Evolutionary conservation across 371 early-diverging fungal species (phyloP).

Genomic region (Dipsacomyces acuminosporus): DNA sequence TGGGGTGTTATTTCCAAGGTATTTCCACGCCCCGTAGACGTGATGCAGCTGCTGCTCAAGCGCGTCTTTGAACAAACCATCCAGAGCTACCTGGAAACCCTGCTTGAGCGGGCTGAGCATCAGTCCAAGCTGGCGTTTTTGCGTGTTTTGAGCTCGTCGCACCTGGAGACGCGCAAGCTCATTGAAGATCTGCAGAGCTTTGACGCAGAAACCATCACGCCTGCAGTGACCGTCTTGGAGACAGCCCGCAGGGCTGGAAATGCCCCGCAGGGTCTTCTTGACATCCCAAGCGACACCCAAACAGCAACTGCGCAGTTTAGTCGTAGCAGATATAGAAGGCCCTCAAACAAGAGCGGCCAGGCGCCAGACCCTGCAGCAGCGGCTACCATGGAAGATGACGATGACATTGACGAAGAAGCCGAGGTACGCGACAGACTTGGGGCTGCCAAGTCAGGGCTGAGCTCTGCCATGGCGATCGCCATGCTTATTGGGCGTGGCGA

Average conservation of each 20-base stretch:
- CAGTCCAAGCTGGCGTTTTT: constrained; percentile 74
- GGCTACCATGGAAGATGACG: constrained; percentile 20
- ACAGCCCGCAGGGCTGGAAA: constrained; percentile 37
- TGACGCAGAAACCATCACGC: constrained; percentile 46
- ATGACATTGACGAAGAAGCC: constrained; percentile 29
- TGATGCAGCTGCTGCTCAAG: constrained; percentile 89
- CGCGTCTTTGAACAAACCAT: constrained; percentile 94
- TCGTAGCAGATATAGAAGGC: constrained; percentile 21
- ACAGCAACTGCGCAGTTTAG: constrained; percentile 34
- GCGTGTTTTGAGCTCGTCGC: constrained; percentile 68
- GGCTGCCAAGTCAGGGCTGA: constrained; percentile 34
- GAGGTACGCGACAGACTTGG: constrained; percentile 32
- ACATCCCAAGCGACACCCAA: constrained; percentile 35
- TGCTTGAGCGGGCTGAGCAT: constrained; percentile 63
- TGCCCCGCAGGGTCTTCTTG: constrained; percentile 32
- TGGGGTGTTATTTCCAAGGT: constrained; percentile 85
- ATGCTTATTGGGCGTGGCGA: constrained; percentile 48
- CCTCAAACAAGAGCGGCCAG: background rate
- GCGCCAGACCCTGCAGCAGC: background rate
- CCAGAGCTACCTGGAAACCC: constrained; percentile 78
- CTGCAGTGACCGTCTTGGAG: constrained; percentile 42
- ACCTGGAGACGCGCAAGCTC: constrained; percentile 68
- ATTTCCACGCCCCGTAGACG: constrained; percentile 86
- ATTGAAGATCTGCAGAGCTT: constrained; percentile 61
- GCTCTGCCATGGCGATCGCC: constrained; percentile 48